A percentile compares a stretch with the other conserved stretches of the same genome.
These are phyloP conservation scores for Pelomyxa schiedti DNA, from an alignment of 78 protist species.

Conservation along the genomic window DNA sequence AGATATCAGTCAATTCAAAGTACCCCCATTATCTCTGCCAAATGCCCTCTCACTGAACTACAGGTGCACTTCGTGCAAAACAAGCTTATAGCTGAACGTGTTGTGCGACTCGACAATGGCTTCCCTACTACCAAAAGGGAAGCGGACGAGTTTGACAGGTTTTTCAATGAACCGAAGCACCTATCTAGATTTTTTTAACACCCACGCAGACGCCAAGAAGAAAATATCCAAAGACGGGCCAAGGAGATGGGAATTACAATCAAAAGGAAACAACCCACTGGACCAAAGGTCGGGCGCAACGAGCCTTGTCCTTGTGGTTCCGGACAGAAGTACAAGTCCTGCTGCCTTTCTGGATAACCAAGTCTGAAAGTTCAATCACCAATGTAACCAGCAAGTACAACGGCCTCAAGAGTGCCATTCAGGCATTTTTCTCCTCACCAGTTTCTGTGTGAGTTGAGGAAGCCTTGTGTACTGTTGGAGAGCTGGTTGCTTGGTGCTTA, in stretches of 20 bases:
- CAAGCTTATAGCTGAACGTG: neutral
- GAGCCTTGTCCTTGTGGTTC: conserved; percentile 10
- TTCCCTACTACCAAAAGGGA: neutral
- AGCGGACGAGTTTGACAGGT: neutral
- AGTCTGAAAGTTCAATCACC: too few species aligned
- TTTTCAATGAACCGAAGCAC: too few species aligned
- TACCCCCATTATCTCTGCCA: too few species aligned
- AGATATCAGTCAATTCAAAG: neutral
- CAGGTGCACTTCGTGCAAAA: neutral
- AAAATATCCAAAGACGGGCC: neutral
- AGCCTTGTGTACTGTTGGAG: too few species aligned
- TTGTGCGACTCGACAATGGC: neutral
- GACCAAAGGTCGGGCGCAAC: conserved; percentile 3
- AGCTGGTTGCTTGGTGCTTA: too few species aligned
- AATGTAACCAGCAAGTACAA: too few species aligned
- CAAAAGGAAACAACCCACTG: neutral
- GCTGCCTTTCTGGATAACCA: too few species aligned
- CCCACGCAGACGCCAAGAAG: neutral
- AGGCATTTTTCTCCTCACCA: too few species aligned
- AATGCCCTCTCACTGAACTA: too few species aligned
- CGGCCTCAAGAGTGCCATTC: too few species aligned
- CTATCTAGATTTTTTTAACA: too few species aligned
- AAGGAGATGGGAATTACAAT: neutral
- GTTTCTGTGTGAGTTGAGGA: too few species aligned
- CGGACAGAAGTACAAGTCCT: conserved; percentile 3